Percentiles rank a stretch among this genome's conserved stretches.
Evolutionary conservation across 176 grass and related monocot genomes (phyloP).

Genomic region (sorghum (Sorghum bicolor)): DNA sequence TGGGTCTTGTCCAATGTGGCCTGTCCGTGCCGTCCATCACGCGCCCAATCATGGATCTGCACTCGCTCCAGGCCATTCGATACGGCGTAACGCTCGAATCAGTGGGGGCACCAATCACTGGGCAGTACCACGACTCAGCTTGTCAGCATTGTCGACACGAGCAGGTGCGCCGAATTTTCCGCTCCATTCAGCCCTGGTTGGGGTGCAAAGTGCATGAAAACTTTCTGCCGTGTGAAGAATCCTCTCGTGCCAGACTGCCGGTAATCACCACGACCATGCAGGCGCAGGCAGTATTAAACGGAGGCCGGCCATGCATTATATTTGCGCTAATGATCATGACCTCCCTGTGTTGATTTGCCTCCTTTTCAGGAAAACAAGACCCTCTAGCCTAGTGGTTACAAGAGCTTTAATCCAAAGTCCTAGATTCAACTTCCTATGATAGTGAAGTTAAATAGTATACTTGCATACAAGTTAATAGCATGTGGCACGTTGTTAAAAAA

Average conservation of each 20-base stretch:
- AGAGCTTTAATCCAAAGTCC: no score
- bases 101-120: neutral
- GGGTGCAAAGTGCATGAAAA: neutral
- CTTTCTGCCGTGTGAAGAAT: neutral
- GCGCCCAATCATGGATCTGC: slow-evolving; percentile 42
- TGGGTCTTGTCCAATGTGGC: slow-evolving; percentile 14
- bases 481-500: no score
- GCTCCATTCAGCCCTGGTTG: neutral
- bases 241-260: neutral
- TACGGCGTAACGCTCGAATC: slow-evolving; percentile 25
- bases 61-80: neutral
- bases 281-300: neutral
- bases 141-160: neutral
- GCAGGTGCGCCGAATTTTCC: neutral
- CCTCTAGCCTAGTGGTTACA: no score
- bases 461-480: no score
- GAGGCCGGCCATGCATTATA: neutral
- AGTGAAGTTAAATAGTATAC: no score
- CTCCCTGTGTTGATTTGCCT: neutral
- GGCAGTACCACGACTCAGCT: neutral
- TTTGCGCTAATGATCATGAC: neutral
- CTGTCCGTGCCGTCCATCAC: slow-evolving; percentile 29
- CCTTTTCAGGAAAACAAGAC: no score
- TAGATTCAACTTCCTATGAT: no score
- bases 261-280: neutral